phyloP scores from a whole-genome alignment of 495 filamentous ascomycete species.

The Halenospora varia region DNA sequence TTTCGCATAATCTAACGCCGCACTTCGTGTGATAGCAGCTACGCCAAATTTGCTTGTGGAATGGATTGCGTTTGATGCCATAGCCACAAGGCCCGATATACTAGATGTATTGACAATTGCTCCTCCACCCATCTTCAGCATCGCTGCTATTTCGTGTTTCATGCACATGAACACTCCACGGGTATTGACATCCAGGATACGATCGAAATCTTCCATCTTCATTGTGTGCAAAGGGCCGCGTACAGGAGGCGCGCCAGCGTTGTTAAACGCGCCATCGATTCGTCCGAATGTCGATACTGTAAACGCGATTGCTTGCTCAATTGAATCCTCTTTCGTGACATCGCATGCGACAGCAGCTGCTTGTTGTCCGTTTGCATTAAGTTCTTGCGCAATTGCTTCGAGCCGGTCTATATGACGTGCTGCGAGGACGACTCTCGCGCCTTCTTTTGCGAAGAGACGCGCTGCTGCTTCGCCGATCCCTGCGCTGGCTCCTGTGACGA shows the following conservation, averaged over 20 bases:
- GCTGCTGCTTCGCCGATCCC: background rate
- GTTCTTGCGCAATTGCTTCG: background rate
- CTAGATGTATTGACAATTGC: background rate
- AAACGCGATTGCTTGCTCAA: background rate
- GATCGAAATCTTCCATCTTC: background rate
- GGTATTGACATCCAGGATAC: background rate
- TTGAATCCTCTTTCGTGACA: background rate
- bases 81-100: background rate
- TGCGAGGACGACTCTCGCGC: background rate
- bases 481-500: background rate
- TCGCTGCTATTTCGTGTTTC: background rate
- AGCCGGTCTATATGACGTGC: background rate
- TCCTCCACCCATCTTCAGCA: background rate
- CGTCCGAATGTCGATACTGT: background rate
- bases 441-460: background rate
- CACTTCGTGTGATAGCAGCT: background rate
- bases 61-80: background rate
- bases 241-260: background rate
- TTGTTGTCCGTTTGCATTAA: background rate
- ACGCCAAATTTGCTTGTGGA: background rate
- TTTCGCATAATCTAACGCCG: background rate
- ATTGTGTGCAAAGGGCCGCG: background rate
- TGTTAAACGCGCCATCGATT: background rate
- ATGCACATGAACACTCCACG: background rate
- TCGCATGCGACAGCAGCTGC: background rate